Base-by-base conservation (phyloP, 768 basidiomycete species). In the Pleurotus sapidus region DNA sequence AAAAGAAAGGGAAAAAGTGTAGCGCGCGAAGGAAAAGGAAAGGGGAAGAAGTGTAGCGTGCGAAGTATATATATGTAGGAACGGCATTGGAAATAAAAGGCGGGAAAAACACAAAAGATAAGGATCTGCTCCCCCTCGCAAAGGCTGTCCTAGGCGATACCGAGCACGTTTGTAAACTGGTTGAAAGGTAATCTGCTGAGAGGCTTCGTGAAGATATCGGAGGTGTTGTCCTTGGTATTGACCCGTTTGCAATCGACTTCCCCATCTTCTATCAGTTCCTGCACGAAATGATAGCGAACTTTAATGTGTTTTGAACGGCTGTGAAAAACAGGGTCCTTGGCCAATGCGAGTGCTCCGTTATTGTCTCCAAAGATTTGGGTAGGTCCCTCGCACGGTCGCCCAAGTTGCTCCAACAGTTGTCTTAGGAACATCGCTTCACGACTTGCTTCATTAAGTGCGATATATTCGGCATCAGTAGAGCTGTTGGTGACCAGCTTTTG, bases 381-480 rank as follows among this genome's bases (percentile, higher is more conserved):
- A 46, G 51, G 43, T 3, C 24, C 45, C 7, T 50, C 30, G 48
- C 18, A 51, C 8, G 23, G 49, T 24, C 59, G 60, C 3, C 61
- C 62, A 24, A 76, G 57, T 23, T 61, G 68, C 6, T 20, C 5
- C 7, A 68, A 43, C 1, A 70, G 47, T 3, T 42, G 2, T 1
- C 64, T 48, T 2, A 72, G 55, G 68, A 68, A 73, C 3, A 73
- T 17, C 0, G 61, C 61, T 48, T 73, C 61, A 20, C 62, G 42
- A 12, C 57, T 48, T 3, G 72, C 65, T 30, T 76, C 64, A 14
- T 65, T 62, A 0, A 68, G 62, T 3, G 77, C 75, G 43, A 78
- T 73, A 61, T 81, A 79, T 61, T 82, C 78, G 1, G 78, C 74
- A 62, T 80, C 75, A 8, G 63, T 60, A 0, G 69, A 63, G 4